Conservation (phyloP, 2,329 filamentous ascomycete species). For the Diplodia scrobiculata region DNA sequence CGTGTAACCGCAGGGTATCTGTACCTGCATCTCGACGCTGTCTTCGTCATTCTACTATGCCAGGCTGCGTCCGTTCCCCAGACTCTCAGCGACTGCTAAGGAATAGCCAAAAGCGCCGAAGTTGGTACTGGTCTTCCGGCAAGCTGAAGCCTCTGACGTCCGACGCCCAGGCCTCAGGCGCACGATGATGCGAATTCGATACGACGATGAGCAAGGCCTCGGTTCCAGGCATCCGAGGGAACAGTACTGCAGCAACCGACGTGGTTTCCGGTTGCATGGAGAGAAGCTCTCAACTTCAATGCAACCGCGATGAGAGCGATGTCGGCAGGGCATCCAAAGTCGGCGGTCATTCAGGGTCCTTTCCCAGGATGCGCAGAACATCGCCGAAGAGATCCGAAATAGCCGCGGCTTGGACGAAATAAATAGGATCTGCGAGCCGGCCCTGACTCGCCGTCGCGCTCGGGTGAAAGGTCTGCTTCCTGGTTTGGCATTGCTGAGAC, state of each 20-base stretch:
- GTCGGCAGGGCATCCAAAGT: conserved; percentile 20
- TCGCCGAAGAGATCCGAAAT: conserved; percentile 21
- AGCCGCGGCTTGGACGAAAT: conserved; percentile 7
- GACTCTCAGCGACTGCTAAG: background rate
- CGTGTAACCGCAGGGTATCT: background rate
- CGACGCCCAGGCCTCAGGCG: background rate
- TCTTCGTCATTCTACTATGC: too few species aligned
- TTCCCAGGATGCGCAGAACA: background rate
- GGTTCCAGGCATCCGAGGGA: background rate
- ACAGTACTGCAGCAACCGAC: background rate
- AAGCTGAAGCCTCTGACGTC: background rate
- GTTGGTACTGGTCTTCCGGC: background rate
- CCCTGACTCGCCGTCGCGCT: background rate
- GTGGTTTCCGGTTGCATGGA: conserved; percentile 3
- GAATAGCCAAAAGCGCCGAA: background rate
- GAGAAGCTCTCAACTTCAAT: conserved; percentile 1
- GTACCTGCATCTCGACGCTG: background rate
- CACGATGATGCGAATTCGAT: background rate
- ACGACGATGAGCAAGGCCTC: background rate
- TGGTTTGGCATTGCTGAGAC: conserved; percentile 6
- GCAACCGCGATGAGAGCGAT: background rate
- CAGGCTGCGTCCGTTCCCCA: too few species aligned
- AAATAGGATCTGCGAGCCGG: background rate
- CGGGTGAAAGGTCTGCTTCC: background rate
- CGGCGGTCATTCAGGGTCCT: background rate